Evolutionary conservation across 805 yeast species (phyloP).

Genomic region (Brettanomyces nanus): DNA sequence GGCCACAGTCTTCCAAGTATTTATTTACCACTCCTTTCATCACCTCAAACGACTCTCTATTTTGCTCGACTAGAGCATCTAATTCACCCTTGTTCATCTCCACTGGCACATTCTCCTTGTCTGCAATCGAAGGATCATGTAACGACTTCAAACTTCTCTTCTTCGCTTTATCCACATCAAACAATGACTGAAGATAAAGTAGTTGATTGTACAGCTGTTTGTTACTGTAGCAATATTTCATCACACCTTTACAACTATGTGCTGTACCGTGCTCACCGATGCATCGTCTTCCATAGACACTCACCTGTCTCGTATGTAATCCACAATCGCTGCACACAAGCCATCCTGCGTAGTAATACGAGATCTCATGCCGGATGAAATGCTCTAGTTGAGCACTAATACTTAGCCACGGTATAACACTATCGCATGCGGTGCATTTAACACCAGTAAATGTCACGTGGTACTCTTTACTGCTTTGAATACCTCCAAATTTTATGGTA

Average conservation of each 20-base stretch:
- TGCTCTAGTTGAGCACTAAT: constrained; percentile 68
- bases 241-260: constrained; percentile 68
- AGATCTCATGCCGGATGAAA: constrained; percentile 60
- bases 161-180: constrained; percentile 76
- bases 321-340: constrained; percentile 86
- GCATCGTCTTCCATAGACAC: constrained; percentile 86
- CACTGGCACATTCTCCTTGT: constrained; percentile 16
- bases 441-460: constrained; percentile 61
- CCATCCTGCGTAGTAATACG: constrained; percentile 82
- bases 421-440: constrained; percentile 55
- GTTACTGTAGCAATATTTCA: constrained; percentile 70
- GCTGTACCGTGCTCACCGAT: constrained; percentile 56
- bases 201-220: constrained; percentile 81
- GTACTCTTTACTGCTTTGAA: constrained; percentile 55
- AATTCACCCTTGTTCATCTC: constrained; percentile 42
- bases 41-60: constrained; percentile 48
- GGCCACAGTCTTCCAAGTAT: constrained; percentile 75
- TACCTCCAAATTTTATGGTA: constrained; percentile 65
- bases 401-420: constrained; percentile 40
- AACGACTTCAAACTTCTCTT: constrained; percentile 46
- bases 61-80: constrained; percentile 73
- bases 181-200: constrained; percentile 66
- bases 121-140: constrained; percentile 18
- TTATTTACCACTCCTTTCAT: constrained; percentile 56
- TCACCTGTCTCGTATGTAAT: constrained; percentile 69